Evolutionary conservation across 73 alveolate species (phyloP).

Genomic region (Paraurostyla sp.): DNA sequence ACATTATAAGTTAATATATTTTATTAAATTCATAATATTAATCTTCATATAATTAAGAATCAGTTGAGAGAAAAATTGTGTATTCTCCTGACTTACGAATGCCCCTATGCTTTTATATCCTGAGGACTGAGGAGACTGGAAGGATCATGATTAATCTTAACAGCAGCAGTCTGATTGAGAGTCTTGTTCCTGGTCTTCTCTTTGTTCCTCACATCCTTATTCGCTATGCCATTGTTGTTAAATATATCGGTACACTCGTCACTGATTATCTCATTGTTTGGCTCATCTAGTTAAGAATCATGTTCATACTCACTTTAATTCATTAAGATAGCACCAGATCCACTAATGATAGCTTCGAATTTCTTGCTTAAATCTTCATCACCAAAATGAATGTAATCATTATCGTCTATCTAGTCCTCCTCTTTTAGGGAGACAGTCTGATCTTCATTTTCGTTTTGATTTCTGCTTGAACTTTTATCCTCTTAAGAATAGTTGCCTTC

Average conservation of each 20-base stretch:
- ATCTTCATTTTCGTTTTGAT: background rate
- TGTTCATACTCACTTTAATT: background rate
- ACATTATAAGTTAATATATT: no score
- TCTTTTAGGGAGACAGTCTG: background rate
- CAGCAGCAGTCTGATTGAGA: background rate
- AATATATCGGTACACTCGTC: background rate
- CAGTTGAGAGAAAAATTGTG: constrained; percentile 5
- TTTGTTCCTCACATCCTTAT: background rate
- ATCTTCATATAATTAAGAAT: no score
- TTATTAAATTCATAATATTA: no score
- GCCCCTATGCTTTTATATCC: background rate
- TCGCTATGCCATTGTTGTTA: background rate
- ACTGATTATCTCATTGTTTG: constrained; percentile 10
- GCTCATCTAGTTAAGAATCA: constrained; percentile 20
- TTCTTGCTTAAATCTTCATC: constrained; percentile 21
- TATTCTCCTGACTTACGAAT: constrained; percentile 8
- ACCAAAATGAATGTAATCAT: background rate
- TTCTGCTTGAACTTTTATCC: no score
- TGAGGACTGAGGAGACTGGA: background rate
- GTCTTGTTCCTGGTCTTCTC: background rate
- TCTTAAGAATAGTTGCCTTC: background rate
- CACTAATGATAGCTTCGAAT: constrained; percentile 36
- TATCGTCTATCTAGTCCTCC: background rate
- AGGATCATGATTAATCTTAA: background rate
- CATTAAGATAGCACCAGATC: background rate